Evolutionary conservation across 768 basidiomycete species (phyloP).

Genomic region (Chalciporus pseudorubinellus): DNA sequence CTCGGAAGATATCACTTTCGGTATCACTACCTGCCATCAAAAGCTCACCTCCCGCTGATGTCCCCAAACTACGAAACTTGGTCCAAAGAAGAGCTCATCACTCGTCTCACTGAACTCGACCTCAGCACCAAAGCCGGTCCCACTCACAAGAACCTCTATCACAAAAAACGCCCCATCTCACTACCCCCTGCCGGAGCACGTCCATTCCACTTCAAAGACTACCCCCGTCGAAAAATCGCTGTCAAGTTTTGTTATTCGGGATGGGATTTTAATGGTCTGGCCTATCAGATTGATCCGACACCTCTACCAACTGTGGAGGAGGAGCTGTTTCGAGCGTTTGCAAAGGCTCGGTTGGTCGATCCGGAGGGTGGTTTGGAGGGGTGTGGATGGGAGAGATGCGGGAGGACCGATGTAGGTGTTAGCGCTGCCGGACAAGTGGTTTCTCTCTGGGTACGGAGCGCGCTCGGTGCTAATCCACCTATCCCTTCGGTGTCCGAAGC

Average conservation of each 20-base stretch:
- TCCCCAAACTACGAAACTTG: conserved; percentile 49
- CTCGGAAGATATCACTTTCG: conserved; percentile 32
- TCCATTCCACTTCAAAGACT: conserved; percentile 60
- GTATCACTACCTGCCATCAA: conserved; percentile 32
- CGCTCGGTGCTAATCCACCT: conserved; percentile 28
- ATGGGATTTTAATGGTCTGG: conserved; percentile 88
- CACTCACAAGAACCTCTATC: conserved; percentile 11
- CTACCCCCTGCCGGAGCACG: conserved; percentile 28
- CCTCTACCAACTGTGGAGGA: conserved; percentile 90
- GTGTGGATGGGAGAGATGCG: conserved; percentile 89
- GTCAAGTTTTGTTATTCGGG: conserved; percentile 92
- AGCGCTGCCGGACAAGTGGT: conserved; percentile 93
- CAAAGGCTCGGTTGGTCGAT: conserved; percentile 75
- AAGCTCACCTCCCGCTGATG: conserved; percentile 33
- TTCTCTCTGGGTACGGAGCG: conserved; percentile 86
- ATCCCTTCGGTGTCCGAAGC: neutral
- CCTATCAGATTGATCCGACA: conserved; percentile 68
- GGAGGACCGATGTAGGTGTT: conserved; percentile 93
- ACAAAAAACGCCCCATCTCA: conserved; percentile 19
- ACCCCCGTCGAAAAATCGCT: conserved; percentile 87
- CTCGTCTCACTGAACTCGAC: conserved; percentile 59
- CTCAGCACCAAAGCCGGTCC: conserved; percentile 11
- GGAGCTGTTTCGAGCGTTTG: conserved; percentile 77
- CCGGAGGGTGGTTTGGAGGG: conserved; percentile 72
- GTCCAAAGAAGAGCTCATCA: conserved; percentile 70